Percentiles rank a stretch among this genome's conserved stretches.
Conservation (phyloP, 2,329 filamentous ascomycete genomes). For the Fusarium nodosum region DNA sequence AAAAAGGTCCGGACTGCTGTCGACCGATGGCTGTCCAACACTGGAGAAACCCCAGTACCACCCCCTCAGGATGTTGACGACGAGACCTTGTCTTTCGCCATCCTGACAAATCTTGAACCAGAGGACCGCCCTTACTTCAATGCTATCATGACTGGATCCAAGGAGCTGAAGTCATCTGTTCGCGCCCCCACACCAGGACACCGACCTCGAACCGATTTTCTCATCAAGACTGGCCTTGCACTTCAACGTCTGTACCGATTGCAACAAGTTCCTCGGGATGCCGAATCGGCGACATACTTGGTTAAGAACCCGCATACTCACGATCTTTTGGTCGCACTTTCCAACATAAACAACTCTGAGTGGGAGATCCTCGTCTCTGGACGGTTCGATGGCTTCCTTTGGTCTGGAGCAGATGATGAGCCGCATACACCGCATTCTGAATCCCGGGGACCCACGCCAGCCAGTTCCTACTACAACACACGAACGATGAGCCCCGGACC, state of each 20-base stretch:
- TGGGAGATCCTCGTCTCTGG: conserved; percentile 97
- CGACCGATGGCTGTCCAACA: conserved; percentile 88
- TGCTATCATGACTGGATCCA: conserved; percentile 76
- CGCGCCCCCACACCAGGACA: conserved; percentile 78
- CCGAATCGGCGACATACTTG: conserved; percentile 87
- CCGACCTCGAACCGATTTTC: conserved; percentile 76
- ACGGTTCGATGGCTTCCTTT: conserved; percentile 94
- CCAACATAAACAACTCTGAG: conserved; percentile 90
- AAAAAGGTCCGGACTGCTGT: conserved; percentile 94
- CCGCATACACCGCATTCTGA: conserved; percentile 58
- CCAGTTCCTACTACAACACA: conserved; percentile 60
- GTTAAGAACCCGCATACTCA: conserved; percentile 86
- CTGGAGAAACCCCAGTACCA: conserved; percentile 78
- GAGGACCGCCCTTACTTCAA: conserved; percentile 86
- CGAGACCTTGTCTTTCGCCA: conserved; percentile 92
- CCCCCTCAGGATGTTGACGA: conserved; percentile 93
- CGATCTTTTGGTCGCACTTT: conserved; percentile 86
- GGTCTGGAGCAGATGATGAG: conserved; percentile 85
- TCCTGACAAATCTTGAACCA: conserved; percentile 85
- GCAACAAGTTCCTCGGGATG: conserved; percentile 79
- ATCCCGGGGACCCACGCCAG: conserved; percentile 69
- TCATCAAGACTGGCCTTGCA: conserved; percentile 81
- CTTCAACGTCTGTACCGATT: conserved; percentile 89
- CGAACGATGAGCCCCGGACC: conserved; percentile 58
- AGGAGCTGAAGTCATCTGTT: conserved; percentile 67